Base-by-base conservation (phyloP, 352 stramenopile genomes). In the Globisporangium rhizosaccharum region DNA sequence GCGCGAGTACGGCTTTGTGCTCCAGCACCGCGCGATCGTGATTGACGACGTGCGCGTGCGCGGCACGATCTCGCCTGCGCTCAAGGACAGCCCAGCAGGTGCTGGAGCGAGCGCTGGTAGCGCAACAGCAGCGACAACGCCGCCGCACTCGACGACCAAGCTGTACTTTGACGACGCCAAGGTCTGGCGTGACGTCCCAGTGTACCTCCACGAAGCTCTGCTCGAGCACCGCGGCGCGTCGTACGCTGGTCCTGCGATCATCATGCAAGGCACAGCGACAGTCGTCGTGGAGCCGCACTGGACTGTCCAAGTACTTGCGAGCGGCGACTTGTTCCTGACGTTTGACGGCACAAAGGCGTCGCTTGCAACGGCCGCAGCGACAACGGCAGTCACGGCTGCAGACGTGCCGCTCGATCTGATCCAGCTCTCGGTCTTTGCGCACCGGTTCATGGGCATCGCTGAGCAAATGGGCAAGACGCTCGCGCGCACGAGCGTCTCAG, bases 391-490 rank as follows among this genome's bases (percentile, higher is more conserved):
- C 6, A 55, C 53, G 10, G 51, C 61, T 20, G 56, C 68, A 1
- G 63, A 67, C 25, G 73, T 95, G 2, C 72, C 73, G 2, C 72
- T 94, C 28, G 97, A 99, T 67, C 92, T 96, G 15, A 98, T 99
- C 60, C 91, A 99, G 67, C 82, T 99, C 11, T 97, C 92, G 0
- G 87, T 98, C 8, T 99, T 98, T 67, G 93, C 94, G 15, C 95
- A 99, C 70, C 86, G 97, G 37, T 99, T 99, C 77, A 99, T 99
- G 97, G 94, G 96, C 18, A 99, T 99, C 71, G 97, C 97, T 8
- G 97, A 99, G 77, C 97, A 99, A 79, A 99, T 99, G 97, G 97
- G 97, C 15, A 85, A 96, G 53, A 99, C 97, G 12, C 72, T 99
- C 30, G 94, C 97, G 56, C 81, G 96, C 17, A 99, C 96, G 3